Conservation (phyloP, 2,329 filamentous ascomycete species). For the Claviceps spartinae region DNA sequence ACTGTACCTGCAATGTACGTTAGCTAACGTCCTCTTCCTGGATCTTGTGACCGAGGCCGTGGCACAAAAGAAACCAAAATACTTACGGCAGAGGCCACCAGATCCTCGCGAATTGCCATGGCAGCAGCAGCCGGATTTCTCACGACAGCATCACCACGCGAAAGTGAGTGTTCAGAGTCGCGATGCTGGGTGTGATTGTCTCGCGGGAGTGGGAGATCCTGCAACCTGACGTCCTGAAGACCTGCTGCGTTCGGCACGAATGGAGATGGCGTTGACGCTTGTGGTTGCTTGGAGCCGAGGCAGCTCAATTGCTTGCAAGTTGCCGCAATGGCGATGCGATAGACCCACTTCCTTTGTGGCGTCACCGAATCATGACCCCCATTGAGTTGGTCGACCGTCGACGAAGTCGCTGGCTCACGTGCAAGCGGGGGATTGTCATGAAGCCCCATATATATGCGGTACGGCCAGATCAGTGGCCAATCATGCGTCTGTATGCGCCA, state of each 20-base stretch:
- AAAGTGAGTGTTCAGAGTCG: neutral
- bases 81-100: slow-evolving; percentile 67
- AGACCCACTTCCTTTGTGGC: too few relatives aligned
- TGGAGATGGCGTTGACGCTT: neutral
- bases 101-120: slow-evolving; percentile 87
- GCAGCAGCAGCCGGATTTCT: slow-evolving; percentile 11
- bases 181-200: neutral
- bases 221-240: neutral
- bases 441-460: too few relatives aligned
- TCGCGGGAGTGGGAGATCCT: slow-evolving; percentile 9
- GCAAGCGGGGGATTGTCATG: neutral
- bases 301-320: slow-evolving; percentile 3
- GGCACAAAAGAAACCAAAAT: neutral
- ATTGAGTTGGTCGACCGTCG: too few relatives aligned
- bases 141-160: slow-evolving; percentile 13
- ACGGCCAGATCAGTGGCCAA: slow-evolving; percentile 11
- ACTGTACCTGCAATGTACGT: slow-evolving; percentile 23
- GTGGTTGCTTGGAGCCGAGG: slow-evolving; percentile 16
- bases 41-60: neutral
- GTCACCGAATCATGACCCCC: too few relatives aligned
- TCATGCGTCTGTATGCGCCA: slow-evolving; percentile 7
- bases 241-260: slow-evolving; percentile 10
- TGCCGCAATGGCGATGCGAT: too few relatives aligned
- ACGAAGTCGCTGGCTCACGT: slow-evolving; percentile 12
- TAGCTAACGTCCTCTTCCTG: neutral